Evolutionary conservation across 805 yeast species (phyloP), one percentile per base, ranked within the genome.

Genomic region (Metschnikowia drakensbergensis): DNA sequence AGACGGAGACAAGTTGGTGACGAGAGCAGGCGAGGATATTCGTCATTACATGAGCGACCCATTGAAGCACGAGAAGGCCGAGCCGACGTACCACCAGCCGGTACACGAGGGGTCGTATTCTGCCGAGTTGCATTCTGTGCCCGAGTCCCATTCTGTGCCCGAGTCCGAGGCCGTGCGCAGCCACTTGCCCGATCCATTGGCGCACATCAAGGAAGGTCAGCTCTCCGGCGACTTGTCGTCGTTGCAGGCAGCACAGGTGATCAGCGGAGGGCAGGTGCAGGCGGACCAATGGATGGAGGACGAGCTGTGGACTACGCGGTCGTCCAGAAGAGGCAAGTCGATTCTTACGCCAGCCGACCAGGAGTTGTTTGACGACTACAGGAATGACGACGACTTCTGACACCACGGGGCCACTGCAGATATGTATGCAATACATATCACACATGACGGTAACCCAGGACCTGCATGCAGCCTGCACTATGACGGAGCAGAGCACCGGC

Each of bases 181-280:
- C 50, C 71, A 62, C 40, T 59, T 71, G 30, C 76, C 77, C 1
- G 77, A 72, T 45, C 77, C 77, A 0, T 58, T 72, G 41, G 73
- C 75, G 4, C 77, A 72, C 50, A 64, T 72, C 23, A 59, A 58
- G 37, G 75, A 72, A 45, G 76, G 76, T 2, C 65, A 58, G n/a
- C 56, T 72, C 7, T 58, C 53, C 9, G 66, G 58, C 9, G 61
- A 57, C 29, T 54, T 70, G 33, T 52, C 47, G 17, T 69, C 76
- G 3, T 57, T 72, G 6, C 59, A 62, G 38, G 75, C 76, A 3
- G 77, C 77, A 3, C 61, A 66, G 48, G 59, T 71, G 5, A 57
- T 71, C 23, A 69, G 73, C 50, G 76, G 76, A 0, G 66, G 69
- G 36, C 77, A 72, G 54, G 72, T 72, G 17, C 57, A 59, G 31